Evolutionary conservation across 2,329 filamentous ascomycete species (phyloP), one percentile per base, ranked within the genome.

Genomic region (Aureobasidium sp.): DNA sequence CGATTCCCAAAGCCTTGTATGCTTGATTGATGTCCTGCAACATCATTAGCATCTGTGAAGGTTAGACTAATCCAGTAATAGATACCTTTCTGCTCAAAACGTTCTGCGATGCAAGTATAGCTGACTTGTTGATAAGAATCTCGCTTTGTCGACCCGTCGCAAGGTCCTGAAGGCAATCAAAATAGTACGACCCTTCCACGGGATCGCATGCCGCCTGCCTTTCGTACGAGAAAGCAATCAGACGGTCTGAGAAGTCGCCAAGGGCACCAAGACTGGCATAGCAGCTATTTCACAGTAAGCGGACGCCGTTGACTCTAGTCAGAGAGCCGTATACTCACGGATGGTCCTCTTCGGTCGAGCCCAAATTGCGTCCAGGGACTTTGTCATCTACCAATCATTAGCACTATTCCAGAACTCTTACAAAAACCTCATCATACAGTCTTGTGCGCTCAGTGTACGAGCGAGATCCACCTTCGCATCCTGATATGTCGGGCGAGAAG

Each of bases 241-340:
- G 73, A 1, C 75, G 69, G 68, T 88, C 84, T 5, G 82, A 79
- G 71, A 89, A 88, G 68, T 87, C 82, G 42, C 81, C 79, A 9
- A 85, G 71, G 15, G 80, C 80, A 26, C 87, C 87, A 26, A 90
- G 75, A 65, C 84, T 82, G 55, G 84, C 82, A 70, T 87, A 88
- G 66, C 80, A 77, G 46, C 79, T 61, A 79, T 68, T 66, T 9
- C 9, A 37, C 9, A 3, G 41, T 65, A 59, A 67, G 57, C 34
- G 15, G 29, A 39, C 1, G 29, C 13, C 23, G 8, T n/a, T 37
- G 5, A n/a, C 15, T 6, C 3, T 10, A 12, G 4, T 7, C 32
- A 60, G 27, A n/a, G 12, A n/a, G 36, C 9, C 9, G n/a, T 36
- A 23, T 67, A 61, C 62, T 61, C 71, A 77, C 64, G 76, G 76